Percentiles rank a stretch among this genome's conserved stretches.
phyloP scores from a whole-genome alignment of 768 basidiomycete genomes.

The Psilocybe tampanensis region DNA sequence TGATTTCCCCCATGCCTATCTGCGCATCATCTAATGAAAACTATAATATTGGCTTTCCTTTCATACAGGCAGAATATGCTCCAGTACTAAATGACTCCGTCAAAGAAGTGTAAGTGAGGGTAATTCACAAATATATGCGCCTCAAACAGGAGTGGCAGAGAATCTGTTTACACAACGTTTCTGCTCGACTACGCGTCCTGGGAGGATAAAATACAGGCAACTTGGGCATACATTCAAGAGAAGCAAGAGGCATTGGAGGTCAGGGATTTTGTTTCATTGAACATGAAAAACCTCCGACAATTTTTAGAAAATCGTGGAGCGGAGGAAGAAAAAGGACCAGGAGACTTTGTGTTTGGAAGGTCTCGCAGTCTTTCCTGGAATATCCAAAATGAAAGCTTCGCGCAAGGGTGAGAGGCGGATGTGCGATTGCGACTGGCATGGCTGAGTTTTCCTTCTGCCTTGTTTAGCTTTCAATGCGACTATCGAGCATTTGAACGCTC shows the following conservation, averaged over 20 bases:
- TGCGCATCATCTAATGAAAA: no score
- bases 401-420: constrained; percentile 12
- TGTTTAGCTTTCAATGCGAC: constrained; percentile 7
- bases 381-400: constrained; percentile 18
- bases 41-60: not conserved
- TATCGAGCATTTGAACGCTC: constrained; percentile 1
- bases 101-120: constrained; percentile 14
- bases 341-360: constrained; percentile 2
- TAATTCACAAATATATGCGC: constrained; percentile 11
- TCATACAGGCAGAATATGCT: constrained; percentile 1
- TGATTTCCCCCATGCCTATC: not conserved
- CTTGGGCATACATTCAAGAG: constrained; percentile 13
- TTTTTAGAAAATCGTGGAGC: constrained; percentile 12
- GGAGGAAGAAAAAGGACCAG: constrained; percentile 11
- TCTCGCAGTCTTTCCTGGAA: constrained; percentile 2
- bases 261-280: not conserved
- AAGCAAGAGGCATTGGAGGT: constrained; percentile 13
- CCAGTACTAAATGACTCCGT: constrained; percentile 12
- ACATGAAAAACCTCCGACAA: not conserved
- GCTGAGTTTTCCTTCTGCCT: not conserved
- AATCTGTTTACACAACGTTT: constrained; percentile 17
- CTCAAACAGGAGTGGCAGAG: constrained; percentile 2
- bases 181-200: constrained; percentile 17
- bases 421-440: not conserved
- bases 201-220: constrained; percentile 24